Conservation (phyloP, 257 asterid genomes). For the Solanum stenotomum region DNA sequence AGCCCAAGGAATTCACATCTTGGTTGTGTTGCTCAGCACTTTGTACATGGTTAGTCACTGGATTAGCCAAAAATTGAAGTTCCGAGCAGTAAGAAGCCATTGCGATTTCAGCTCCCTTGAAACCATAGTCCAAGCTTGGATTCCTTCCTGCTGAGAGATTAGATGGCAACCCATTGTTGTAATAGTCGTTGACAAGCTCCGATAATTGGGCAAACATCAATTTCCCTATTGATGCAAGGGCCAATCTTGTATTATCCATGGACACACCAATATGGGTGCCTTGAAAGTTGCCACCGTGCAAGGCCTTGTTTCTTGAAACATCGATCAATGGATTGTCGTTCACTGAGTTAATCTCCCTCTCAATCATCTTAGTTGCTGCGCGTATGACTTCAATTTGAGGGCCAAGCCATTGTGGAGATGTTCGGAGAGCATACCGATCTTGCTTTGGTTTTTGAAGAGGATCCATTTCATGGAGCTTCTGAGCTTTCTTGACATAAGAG, state of each 20-base stretch:
- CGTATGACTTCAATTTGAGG: no score
- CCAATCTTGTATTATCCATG: neutral
- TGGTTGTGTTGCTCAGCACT: neutral
- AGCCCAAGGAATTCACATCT: neutral
- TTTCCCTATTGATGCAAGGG: neutral
- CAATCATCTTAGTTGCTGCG: no score
- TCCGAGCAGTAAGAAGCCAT: neutral
- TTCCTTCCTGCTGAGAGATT: neutral
- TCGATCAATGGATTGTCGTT: no score
- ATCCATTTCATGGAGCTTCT: no score
- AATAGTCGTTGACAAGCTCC: neutral
- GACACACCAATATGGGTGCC: no score
- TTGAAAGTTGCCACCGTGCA: no score
- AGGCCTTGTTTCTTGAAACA: no score
- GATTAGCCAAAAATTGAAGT: neutral
- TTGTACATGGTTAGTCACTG: neutral
- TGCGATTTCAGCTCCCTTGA: neutral
- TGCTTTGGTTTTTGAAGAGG: no score
- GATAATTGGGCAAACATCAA: neutral
- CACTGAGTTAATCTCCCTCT: no score
- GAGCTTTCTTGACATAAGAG: no score
- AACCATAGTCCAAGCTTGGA: neutral
- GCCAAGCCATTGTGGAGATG: no score
- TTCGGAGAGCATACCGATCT: no score
- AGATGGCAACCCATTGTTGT: neutral